Evolutionary conservation across 768 basidiomycete species (phyloP), one percentile per base, ranked within the genome.

Genomic region (Russula virescens): DNA sequence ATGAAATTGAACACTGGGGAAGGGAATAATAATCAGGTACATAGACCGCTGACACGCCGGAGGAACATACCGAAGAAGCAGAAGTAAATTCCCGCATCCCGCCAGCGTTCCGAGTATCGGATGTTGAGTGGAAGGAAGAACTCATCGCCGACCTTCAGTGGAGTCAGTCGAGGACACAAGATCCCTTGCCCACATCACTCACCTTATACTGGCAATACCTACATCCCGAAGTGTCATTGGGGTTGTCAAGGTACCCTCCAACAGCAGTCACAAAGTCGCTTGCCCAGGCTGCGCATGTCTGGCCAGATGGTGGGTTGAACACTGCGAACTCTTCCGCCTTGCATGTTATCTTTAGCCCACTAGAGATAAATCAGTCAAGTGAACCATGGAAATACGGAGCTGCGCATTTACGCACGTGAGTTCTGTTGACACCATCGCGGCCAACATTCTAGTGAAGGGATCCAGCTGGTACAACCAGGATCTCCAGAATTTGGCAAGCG

Each of bases 341-440:
- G 76, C 92, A 91, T 21, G 61, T 71, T 63, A 94, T 87, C 0
- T 69, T 66, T 21, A 92, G 77, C 11, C 85, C 89, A 68, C 84
- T 85, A 62, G 14, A 56, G n/a, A 45, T 8, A 11, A 38, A 23
- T 49, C 2, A 14, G 28, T 52, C 25, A 64, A 6, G 13, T 13
- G n/a, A 58, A 52, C 38, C 18, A 42, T n/a, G 10, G 13, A 43
- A 23, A 28, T 40, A 48, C 5, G 14, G 9, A 51, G 25, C 28
- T 53, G 13, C n/a, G 31, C 3, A 21, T 10, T 10, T 10, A 68
- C 53, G 6, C 68, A 86, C 83, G 89, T 83, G 13, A 95, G 78
- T 68, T 90, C 91, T 5, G 88, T 91, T 0, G 88, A 82, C 47
- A 92, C 73, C 78, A 93, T 87, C n/a, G 90, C 83, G 2, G 83